These are phyloP conservation scores for Ilex asprella DNA, from an alignment of 257 asterid genomes.

Conservation along the genomic window DNA sequence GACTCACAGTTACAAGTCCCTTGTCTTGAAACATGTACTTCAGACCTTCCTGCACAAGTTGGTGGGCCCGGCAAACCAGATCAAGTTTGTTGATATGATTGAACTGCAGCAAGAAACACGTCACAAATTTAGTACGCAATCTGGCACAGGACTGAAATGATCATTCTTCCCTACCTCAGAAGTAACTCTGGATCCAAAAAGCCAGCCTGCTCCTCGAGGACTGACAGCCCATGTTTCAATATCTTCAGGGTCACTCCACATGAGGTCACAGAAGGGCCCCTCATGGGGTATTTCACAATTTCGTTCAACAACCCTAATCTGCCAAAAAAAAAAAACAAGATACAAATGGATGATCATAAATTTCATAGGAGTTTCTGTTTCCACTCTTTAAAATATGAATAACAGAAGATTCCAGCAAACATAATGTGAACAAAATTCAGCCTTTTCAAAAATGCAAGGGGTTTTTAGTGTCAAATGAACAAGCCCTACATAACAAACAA, in stretches of 20 bases:
- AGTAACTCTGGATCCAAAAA: conserved; percentile 95
- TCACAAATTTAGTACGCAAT: conserved; percentile 10
- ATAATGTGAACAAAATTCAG: too few species aligned
- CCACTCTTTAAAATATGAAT: too few species aligned
- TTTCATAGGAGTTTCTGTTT: background rate
- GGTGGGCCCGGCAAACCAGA: conserved; percentile 97
- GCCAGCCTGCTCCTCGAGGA: conserved; percentile 99
- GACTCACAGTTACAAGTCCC: conserved; percentile 96
- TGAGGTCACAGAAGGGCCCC: conserved; percentile 98
- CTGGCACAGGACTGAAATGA: background rate
- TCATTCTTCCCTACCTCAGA: conserved; percentile 52
- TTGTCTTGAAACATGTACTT: conserved; percentile 98
- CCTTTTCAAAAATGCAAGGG: too few species aligned
- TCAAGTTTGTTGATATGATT: conserved; percentile 94
- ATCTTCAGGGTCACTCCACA: conserved; percentile 99
- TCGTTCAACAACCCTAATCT: conserved; percentile 91
- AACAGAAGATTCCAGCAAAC: too few species aligned
- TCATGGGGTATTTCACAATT: conserved; percentile 98
- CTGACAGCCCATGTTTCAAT: conserved; percentile 99
- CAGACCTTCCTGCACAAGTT: conserved; percentile 97
- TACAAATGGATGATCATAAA: background rate
- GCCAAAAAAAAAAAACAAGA: conserved; percentile 17
- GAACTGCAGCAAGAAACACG: conserved; percentile 49
- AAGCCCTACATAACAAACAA: too few species aligned
- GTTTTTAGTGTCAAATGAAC: too few species aligned